These are phyloP conservation scores for Amylostereum areolatum DNA, from an alignment of 1,284 basidiomycete species.

Conservation along the genomic window DNA sequence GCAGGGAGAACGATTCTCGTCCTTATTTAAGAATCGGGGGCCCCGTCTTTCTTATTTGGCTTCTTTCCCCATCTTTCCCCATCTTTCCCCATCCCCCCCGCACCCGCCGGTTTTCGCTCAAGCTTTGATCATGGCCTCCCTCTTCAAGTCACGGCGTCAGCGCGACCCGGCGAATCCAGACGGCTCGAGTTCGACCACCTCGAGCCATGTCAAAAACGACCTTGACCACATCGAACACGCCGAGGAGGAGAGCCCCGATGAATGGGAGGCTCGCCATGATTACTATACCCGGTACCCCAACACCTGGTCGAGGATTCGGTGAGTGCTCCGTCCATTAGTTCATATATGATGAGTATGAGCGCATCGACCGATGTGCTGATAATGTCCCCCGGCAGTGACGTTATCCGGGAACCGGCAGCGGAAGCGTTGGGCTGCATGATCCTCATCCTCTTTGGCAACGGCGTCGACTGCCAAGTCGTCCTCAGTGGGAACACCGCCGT, in stretches of 20 bases:
- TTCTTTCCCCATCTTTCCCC: too few species aligned
- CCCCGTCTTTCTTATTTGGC: too few species aligned
- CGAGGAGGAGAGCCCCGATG: not conserved
- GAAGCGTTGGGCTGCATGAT: slow-evolving; percentile 68
- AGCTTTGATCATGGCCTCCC: not conserved
- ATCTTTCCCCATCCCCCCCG: not conserved
- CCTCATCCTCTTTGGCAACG: slow-evolving; percentile 60
- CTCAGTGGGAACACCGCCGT: slow-evolving; percentile 47
- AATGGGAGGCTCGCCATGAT: slow-evolving; percentile 5
- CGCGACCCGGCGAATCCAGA: not conserved
- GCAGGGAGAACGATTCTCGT: too few species aligned
- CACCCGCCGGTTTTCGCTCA: not conserved
- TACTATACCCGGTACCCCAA: slow-evolving; percentile 39
- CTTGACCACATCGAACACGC: not conserved
- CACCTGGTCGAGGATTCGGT: slow-evolving; percentile 53
- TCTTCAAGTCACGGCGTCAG: not conserved
- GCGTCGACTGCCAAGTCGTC: slow-evolving; percentile 58
- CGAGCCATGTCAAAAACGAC: not conserved
- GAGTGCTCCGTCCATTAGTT: slow-evolving; percentile 12
- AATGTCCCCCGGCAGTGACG: slow-evolving; percentile 24
- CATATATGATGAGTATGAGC: not conserved
- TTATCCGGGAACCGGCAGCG: slow-evolving; percentile 57
- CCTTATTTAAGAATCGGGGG: too few species aligned
- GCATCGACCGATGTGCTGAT: not conserved
- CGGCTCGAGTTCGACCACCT: not conserved